phyloP scores from a whole-genome alignment of 2,329 filamentous ascomycete genomes.

The Hypoxylon sp. region DNA sequence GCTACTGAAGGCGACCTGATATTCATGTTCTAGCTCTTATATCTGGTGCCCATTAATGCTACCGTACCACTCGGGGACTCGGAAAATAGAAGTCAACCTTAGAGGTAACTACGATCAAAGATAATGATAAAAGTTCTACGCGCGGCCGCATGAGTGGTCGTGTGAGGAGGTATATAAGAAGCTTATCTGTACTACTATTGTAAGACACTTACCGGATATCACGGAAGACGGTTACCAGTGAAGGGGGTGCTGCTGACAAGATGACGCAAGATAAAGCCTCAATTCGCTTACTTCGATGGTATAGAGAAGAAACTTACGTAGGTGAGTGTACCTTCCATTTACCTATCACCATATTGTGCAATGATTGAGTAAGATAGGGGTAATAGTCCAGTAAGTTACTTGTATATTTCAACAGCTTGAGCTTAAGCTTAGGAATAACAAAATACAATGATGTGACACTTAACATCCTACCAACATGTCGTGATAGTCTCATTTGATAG shows the following conservation, averaged over 20 bases:
- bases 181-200: background rate
- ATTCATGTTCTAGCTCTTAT: background rate
- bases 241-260: background rate
- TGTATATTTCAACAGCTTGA: background rate
- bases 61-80: background rate
- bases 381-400: background rate
- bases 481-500: background rate
- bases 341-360: no score
- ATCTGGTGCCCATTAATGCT: background rate
- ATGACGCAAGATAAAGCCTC: background rate
- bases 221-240: background rate
- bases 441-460: background rate
- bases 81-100: background rate
- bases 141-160: background rate
- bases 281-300: background rate
- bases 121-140: background rate
- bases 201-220: background rate
- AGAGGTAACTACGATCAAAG: background rate
- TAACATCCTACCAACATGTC: background rate
- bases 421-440: background rate
- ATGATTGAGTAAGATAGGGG: background rate
- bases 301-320: background rate
- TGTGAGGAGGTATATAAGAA: background rate
- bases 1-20: background rate
- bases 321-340: background rate